Percentiles rank a stretch among this genome's conserved stretches.
phyloP scores from a whole-genome alignment of 164 flowering plant species.

The Magnolia changhungtana region DNA sequence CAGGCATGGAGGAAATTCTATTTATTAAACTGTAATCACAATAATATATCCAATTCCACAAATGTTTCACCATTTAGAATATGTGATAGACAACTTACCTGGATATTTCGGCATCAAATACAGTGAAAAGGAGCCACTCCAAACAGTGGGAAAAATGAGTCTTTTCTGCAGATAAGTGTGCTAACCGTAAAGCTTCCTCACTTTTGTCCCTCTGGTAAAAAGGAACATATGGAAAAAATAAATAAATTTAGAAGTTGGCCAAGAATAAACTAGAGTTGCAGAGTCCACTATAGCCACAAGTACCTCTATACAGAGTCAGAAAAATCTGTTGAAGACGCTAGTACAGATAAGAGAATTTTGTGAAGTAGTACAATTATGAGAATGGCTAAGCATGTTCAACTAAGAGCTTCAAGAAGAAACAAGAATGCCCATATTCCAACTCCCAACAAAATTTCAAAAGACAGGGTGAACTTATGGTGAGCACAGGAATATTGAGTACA shows the following conservation, averaged over 20 bases:
- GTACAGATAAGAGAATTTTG: not conserved
- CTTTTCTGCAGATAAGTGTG: slow-evolving; percentile 86
- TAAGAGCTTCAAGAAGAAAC: slow-evolving; percentile 1
- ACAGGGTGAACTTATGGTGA: too few species aligned
- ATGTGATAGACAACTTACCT: slow-evolving; percentile 40
- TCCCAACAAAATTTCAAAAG: too few species aligned
- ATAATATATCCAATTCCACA: not conserved
- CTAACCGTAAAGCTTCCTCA: slow-evolving; percentile 85
- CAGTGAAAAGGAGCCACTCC: slow-evolving; percentile 99
- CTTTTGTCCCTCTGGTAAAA: slow-evolving; percentile 77
- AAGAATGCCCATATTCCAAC: too few species aligned
- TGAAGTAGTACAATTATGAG: not conserved
- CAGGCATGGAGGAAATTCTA: too few species aligned
- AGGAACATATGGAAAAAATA: not conserved
- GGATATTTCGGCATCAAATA: slow-evolving; percentile 96
- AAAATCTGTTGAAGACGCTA: not conserved
- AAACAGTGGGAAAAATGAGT: slow-evolving; percentile 97
- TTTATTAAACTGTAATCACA: not conserved
- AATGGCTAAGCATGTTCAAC: not conserved
- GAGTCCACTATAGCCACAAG: not conserved
- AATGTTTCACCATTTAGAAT: not conserved
- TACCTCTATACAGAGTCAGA: not conserved
- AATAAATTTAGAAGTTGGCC: slow-evolving; percentile 4
- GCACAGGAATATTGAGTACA: too few species aligned
- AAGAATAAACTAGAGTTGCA: not conserved